Evolutionary conservation across 441 rosid genomes (phyloP).

Genomic region (Populus trichocarpa): DNA sequence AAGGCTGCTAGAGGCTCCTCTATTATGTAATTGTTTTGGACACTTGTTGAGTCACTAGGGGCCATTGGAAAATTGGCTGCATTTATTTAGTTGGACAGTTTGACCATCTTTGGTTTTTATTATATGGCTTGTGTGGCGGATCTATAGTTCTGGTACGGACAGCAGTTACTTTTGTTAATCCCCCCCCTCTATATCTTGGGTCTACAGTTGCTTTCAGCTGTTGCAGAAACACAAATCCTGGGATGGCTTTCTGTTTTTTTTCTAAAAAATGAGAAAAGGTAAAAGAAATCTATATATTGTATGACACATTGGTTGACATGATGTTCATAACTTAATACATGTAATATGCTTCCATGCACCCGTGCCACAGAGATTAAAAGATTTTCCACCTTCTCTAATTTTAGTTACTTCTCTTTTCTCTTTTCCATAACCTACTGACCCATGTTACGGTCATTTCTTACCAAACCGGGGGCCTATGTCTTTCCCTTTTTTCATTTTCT

Average conservation of each 20-base stretch:
- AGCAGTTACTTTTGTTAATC: too few relatives aligned
- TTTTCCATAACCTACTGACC: not conserved
- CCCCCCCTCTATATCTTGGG: too few relatives aligned
- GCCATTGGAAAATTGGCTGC: not conserved
- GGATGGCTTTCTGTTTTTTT: not conserved
- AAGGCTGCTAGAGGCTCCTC: not conserved
- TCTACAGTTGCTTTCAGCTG: too few relatives aligned
- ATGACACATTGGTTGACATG: not conserved
- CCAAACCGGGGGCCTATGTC: not conserved
- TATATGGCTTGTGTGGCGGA: not conserved
- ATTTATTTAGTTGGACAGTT: not conserved
- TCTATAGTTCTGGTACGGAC: not conserved
- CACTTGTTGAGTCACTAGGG: not conserved
- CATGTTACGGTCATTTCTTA: not conserved
- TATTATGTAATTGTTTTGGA: not conserved
- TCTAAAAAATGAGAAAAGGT: not conserved
- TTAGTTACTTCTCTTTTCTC: not conserved
- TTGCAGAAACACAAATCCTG: too few relatives aligned
- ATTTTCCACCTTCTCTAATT: not conserved
- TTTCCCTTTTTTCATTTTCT: not conserved
- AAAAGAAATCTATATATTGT: not conserved
- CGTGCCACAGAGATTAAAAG: not conserved
- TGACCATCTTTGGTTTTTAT: not conserved
- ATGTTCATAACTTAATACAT: not conserved
- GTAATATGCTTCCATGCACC: not conserved